Conservation (phyloP, 352 stramenopile species). For the Phytophthora cactorum region DNA sequence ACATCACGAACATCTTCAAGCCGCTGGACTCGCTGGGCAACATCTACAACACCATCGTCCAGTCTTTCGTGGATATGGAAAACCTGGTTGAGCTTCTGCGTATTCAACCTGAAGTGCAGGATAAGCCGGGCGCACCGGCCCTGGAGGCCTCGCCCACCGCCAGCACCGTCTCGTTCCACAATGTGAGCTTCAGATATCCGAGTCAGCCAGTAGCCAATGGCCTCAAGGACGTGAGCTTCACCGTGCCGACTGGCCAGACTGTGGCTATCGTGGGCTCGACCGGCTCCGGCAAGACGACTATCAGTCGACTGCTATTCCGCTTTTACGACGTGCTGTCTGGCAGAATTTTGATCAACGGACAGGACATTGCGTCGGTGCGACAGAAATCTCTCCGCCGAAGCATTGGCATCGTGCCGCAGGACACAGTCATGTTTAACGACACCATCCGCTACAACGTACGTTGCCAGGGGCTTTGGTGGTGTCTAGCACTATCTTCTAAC, state of each 20-base stretch:
- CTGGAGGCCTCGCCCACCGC: conserved; percentile 48
- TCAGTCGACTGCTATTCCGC: conserved; percentile 94
- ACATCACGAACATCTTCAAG: conserved; percentile 96
- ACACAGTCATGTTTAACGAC: conserved; percentile 98
- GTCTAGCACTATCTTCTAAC: conserved; percentile 3
- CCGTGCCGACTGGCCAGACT: conserved; percentile 79
- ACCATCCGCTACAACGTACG: conserved; percentile 95
- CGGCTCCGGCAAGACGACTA: conserved; percentile 94
- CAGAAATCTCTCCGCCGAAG: conserved; percentile 89
- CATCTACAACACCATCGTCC: conserved; percentile 97
- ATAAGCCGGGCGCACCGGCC: conserved; percentile 76
- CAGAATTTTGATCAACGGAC: conserved; percentile 84
- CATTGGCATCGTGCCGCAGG: conserved; percentile 97
- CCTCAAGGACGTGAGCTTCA: conserved; percentile 85
- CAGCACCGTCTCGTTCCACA: conserved; percentile 90
- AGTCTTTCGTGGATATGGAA: conserved; percentile 96
- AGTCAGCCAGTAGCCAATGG: conserved; percentile 86
- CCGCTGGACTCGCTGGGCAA: conserved; percentile 96
- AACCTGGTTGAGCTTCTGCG: conserved; percentile 96
- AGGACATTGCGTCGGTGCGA: conserved; percentile 87
- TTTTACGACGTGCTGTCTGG: conserved; percentile 96
- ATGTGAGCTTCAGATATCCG: conserved; percentile 94
- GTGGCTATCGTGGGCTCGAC: conserved; percentile 95
- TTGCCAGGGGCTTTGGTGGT: neutral
- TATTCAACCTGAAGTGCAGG: conserved; percentile 92